Evolutionary conservation across 164 flowering plant genomes (phyloP).

Genomic region (Umbellularia californica): DNA sequence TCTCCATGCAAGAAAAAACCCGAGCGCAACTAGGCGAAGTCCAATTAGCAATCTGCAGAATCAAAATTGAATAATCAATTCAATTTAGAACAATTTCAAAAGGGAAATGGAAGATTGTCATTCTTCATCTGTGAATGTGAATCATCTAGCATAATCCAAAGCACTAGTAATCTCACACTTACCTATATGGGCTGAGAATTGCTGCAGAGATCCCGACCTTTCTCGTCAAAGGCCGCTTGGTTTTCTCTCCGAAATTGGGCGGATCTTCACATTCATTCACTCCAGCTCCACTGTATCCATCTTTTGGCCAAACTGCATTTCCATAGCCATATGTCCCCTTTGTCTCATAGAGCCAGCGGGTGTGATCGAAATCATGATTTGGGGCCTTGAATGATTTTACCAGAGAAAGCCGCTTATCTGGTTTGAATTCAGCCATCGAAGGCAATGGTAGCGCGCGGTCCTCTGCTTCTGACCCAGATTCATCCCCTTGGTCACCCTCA

Average conservation of each 20-base stretch:
- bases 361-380: constrained; percentile 75
- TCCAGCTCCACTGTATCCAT: constrained; percentile 55
- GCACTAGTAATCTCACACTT: not conserved
- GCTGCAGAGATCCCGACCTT: constrained; percentile 75
- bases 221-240: constrained; percentile 69
- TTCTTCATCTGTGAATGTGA: not conserved
- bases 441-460: constrained; percentile 68
- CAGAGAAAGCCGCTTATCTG: constrained; percentile 53
- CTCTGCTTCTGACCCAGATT: constrained; percentile 41
- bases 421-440: constrained; percentile 43
- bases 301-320: constrained; percentile 88
- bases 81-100: too few relatives aligned
- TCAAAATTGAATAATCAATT: not conserved
- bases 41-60: constrained; percentile 57
- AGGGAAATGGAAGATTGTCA: not conserved
- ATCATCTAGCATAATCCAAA: not conserved
- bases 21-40: constrained; percentile 66
- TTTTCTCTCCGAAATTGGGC: constrained; percentile 62
- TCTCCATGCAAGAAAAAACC: constrained; percentile 73
- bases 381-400: constrained; percentile 69
- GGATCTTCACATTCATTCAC: constrained; percentile 51
- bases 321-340: constrained; percentile 96
- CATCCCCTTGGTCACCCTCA: constrained; percentile 13
- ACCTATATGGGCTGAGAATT: constrained; percentile 90
- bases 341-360: constrained; percentile 77